Evolutionary conservation across 2,329 filamentous ascomycete genomes (phyloP).

Genomic region (Davidsoniella neocaledoniae): DNA sequence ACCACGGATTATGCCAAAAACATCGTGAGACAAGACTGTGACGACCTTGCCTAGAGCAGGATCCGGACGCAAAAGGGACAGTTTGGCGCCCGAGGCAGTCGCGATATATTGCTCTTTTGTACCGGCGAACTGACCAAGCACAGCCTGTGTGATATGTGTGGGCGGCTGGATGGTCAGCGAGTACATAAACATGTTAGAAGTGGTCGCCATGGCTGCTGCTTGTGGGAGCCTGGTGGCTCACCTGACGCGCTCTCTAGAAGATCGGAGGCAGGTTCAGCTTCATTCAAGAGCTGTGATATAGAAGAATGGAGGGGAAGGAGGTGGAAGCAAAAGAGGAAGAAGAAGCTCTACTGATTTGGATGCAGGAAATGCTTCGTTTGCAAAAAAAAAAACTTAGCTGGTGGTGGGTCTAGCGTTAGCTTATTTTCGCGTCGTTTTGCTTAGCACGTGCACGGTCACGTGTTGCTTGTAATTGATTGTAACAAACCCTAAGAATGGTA

Average conservation of each 20-base stretch:
- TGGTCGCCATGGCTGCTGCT: conserved; percentile 68
- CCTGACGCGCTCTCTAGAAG: conserved; percentile 10
- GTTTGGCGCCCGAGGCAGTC: conserved; percentile 76
- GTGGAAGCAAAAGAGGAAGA: neutral
- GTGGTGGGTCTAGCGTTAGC: conserved; percentile 6
- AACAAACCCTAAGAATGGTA: no score
- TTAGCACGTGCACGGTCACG: neutral
- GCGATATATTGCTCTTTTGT: conserved; percentile 97
- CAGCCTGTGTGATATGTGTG: conserved; percentile 74
- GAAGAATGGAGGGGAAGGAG: conserved; percentile 4
- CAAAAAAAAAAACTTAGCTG: conserved; percentile 5
- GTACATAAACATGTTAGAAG: conserved; percentile 97
- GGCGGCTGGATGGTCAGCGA: conserved; percentile 89
- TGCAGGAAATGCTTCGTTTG: conserved; percentile 3
- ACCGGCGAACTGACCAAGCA: conserved; percentile 87
- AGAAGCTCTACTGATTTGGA: neutral
- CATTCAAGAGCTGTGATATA: conserved; percentile 11
- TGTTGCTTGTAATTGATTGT: neutral
- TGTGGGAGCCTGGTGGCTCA: conserved; percentile 14
- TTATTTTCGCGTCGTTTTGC: neutral
- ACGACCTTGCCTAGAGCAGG: conserved; percentile 71
- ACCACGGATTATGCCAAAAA: conserved; percentile 87
- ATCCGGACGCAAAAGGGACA: conserved; percentile 77
- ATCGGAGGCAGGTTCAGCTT: conserved; percentile 10
- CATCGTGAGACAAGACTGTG: conserved; percentile 75